Conservation (phyloP, 2,329 filamentous ascomycete genomes). For the Apiospora sp. region DNA sequence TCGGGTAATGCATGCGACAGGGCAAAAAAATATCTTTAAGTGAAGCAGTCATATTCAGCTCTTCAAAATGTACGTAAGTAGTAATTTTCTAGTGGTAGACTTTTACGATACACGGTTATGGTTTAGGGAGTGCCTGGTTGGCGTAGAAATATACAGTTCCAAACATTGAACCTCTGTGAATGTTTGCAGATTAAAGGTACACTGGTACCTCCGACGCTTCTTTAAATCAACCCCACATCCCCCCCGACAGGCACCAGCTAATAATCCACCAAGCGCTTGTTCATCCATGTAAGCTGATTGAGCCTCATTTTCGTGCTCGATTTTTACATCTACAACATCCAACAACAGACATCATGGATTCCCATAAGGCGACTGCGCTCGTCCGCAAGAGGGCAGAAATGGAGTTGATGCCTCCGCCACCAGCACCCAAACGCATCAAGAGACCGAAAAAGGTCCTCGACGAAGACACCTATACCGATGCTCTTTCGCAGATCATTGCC, state of each 20-base stretch:
- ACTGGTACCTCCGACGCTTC: neutral
- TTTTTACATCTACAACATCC: neutral
- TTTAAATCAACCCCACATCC: neutral
- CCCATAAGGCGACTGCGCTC: slow-evolving; percentile 57
- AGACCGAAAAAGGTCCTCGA: slow-evolving; percentile 87
- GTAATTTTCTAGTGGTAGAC: neutral
- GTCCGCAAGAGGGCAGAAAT: slow-evolving; percentile 70
- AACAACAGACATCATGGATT: slow-evolving; percentile 45
- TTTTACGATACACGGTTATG: neutral
- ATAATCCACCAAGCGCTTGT: slow-evolving; percentile 7
- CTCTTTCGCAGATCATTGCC: slow-evolving; percentile 91
- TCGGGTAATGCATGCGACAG: no score
- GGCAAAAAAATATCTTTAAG: no score
- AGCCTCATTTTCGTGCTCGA: slow-evolving; percentile 19
- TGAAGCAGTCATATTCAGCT: no score
- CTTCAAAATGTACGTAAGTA: neutral
- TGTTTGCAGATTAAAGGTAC: neutral
- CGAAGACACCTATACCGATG: slow-evolving; percentile 92
- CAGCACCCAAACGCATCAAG: slow-evolving; percentile 87
- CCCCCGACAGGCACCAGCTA: neutral
- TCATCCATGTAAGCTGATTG: slow-evolving; percentile 20
- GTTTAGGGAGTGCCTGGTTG: neutral
- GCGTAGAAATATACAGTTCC: no score
- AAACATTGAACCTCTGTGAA: no score
- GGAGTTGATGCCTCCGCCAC: slow-evolving; percentile 88